These are phyloP conservation scores for Mychonastes homosphaera DNA, from an alignment of 139 green algal genomes.

Conservation along the genomic window DNA sequence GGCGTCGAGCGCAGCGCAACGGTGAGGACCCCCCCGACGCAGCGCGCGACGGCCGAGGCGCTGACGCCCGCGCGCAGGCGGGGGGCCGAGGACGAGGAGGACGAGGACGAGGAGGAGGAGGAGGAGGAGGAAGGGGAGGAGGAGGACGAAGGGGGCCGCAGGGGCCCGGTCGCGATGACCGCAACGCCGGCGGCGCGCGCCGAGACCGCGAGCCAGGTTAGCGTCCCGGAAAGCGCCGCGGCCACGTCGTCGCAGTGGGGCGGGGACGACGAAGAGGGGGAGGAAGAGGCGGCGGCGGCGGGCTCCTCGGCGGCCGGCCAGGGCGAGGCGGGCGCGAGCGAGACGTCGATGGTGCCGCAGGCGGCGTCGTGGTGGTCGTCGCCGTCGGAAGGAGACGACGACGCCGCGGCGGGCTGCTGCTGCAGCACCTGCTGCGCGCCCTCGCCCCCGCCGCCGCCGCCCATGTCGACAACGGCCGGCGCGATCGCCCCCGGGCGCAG, in stretches of 20 bases:
- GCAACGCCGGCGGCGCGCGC: conserved; percentile 3
- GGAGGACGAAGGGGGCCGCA: conserved; percentile 16
- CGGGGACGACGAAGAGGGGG: no score
- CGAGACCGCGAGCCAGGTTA: no score
- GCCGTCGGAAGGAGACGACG: not conserved
- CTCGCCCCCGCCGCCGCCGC: conserved; percentile 9
- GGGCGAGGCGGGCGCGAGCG: not conserved
- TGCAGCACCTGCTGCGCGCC: conserved; percentile 3
- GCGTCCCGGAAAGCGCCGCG: no score
- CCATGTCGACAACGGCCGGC: not conserved
- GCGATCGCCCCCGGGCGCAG: not conserved
- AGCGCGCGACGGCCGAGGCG: not conserved
- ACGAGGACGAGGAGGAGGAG: no score
- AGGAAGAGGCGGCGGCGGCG: not conserved
- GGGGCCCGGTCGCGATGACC: not conserved
- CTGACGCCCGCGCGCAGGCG: conserved; percentile 21
- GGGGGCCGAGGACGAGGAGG: no score
- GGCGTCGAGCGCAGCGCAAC: conserved; percentile 33
- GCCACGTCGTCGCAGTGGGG: no score
- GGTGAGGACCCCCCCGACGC: conserved; percentile 22
- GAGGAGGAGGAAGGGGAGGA: no score
- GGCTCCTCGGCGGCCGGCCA: not conserved
- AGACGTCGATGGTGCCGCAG: not conserved
- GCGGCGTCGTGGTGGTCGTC: not conserved
- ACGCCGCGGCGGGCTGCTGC: not conserved